Evolutionary conservation across 352 stramenopile genomes (phyloP).

Genomic region (Blastocystis sp.): DNA sequence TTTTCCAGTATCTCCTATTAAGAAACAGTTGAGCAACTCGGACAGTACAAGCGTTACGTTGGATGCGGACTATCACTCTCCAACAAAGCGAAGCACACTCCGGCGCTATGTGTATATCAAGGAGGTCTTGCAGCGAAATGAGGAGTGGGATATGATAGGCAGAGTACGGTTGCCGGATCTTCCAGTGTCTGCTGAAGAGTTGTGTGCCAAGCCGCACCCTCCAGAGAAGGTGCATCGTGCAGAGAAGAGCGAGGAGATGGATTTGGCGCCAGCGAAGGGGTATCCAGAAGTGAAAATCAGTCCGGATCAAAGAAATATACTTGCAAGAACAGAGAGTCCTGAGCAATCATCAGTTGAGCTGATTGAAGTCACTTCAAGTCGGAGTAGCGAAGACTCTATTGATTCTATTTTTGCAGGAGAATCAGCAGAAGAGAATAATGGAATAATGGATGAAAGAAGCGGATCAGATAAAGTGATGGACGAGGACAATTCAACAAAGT

Average conservation of each 20-base stretch:
- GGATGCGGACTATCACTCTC: not conserved
- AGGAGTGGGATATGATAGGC: not conserved
- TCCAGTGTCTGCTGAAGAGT: not conserved
- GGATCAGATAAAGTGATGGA: too few relatives aligned
- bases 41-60: not conserved
- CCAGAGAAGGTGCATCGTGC: not conserved
- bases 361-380: too few relatives aligned
- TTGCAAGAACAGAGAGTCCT: too few relatives aligned
- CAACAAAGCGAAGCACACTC: not conserved
- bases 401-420: too few relatives aligned
- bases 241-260: not conserved
- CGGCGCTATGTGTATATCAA: not conserved
- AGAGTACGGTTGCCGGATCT: not conserved
- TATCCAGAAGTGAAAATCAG: too few relatives aligned
- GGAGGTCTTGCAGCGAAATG: slow-evolving; percentile 12
- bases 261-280: too few relatives aligned
- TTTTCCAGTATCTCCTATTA: not conserved
- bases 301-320: too few relatives aligned
- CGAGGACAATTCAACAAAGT: too few relatives aligned
- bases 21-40: not conserved
- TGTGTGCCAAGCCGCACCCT: not conserved
- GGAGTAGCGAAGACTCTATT: too few relatives aligned
- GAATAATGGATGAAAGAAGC: too few relatives aligned
- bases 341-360: too few relatives aligned
- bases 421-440: too few relatives aligned